Base-by-base conservation (phyloP, 1,139 yeast genomes). In the Pichia norvegensis region DNA sequence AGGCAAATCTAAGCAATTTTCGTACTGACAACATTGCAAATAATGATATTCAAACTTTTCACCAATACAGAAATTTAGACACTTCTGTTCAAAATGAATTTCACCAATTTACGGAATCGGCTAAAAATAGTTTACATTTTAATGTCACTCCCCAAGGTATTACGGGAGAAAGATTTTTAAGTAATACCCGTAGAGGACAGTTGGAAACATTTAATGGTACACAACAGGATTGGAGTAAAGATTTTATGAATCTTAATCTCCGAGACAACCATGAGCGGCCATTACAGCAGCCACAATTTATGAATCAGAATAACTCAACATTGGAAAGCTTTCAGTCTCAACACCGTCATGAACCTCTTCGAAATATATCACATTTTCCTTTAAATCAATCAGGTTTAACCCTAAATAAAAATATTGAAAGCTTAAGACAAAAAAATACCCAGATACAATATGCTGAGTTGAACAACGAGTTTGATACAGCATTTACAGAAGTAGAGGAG, bases 401-500 rank as follows among this genome's bases (percentile, higher is more conserved):
- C 8, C 35, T 4, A 16, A 31, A 16, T 16, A 17, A 16, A 16
- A 11, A 31, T 16, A 10, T 27, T 10, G 31, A 10, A 27, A 10
- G 13, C 14, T 13, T 6, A 6, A n/a, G 14, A 27, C 31, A 27
- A 5, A 11, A 11, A 13, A 27, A 27, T 27, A 13, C 14, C 6
- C 31, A 27, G 14, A n/a, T 27, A 10, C 35, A 17, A 7, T 13
- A 11, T 29, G n/a, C 8, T 8, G 56, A 50, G n/a, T 4, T 37
- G 2, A 33, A 39, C 10, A 36, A 39, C 7, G 42, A 42, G 16
- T 55, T 57, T 42, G 61, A 60, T 33, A 40, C 47, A 3, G 57
- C 53, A 0, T 60, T 60, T 40, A 45, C 42, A 25, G 55, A 55
- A 21, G 29, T 57, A 14, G 61, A 59, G 49, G 40, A 42, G 21